Conservation (phyloP, 2,329 filamentous ascomycete genomes). For the Ophiobolus disseminans region DNA sequence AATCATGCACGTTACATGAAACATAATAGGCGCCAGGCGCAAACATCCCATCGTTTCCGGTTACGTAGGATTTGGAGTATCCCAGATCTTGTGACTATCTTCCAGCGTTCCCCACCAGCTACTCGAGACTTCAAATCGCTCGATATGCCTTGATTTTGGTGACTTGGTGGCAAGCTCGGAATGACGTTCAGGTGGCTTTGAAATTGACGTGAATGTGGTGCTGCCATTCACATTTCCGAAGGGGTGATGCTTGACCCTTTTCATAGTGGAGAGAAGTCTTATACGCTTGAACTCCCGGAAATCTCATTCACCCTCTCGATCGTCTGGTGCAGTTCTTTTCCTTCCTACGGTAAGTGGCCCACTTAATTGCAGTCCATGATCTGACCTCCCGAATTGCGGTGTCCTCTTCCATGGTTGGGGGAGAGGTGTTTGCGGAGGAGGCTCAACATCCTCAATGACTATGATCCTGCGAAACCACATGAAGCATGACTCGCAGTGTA, state of each 20-base stretch:
- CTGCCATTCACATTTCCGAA: background rate
- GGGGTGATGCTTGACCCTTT: background rate
- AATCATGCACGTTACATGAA: too few species aligned
- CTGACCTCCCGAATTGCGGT: slow-evolving; percentile 8
- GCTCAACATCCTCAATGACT: slow-evolving; percentile 8
- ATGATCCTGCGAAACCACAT: slow-evolving; percentile 17
- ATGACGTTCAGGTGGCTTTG: background rate
- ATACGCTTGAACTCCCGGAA: slow-evolving; percentile 10
- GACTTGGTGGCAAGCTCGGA: background rate
- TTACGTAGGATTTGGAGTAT: background rate
- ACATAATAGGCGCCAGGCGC: too few species aligned
- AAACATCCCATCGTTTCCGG: too few species aligned
- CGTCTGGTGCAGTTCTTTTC: slow-evolving; percentile 1
- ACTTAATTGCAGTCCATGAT: background rate
- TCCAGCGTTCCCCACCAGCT: too few species aligned
- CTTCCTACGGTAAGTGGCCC: slow-evolving; percentile 8
- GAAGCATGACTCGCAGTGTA: slow-evolving; percentile 6
- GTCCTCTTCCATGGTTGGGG: slow-evolving; percentile 7
- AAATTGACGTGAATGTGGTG: background rate
- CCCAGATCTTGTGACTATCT: background rate
- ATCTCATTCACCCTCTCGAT: slow-evolving; percentile 13
- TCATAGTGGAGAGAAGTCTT: background rate
- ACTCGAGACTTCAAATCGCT: background rate
- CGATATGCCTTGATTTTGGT: background rate
- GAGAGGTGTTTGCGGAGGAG: background rate